Evolutionary conservation across 192 early-diverging fungal species (phyloP), one percentile per base, ranked within the genome.

Genomic region (Rhizophagus sp.): DNA sequence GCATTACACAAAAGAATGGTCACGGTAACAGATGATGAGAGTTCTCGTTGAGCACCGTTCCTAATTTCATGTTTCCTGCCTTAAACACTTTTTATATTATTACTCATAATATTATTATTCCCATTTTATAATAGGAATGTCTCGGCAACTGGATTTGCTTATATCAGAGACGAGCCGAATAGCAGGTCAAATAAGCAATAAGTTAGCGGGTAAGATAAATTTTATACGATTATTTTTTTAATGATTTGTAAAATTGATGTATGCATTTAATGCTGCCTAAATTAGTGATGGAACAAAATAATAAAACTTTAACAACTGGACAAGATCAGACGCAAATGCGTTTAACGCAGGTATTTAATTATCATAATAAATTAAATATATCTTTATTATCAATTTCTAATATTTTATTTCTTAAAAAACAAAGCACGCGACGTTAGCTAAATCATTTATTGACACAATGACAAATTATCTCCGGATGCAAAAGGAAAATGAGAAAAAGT

Each of bases 1-100:
- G 73, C 49, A 62, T 75, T 75, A 75, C 34, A 75, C 50, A 50
- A 62, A 36, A 75, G 73, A 75, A 75, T 75, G 34, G 41, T 22
- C 10, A 52, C 25, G 19, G 27, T 57, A 15, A 75, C 50, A 15
- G 27, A 75, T 12, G 73, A 75, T 62, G 73, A 75, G 30, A 75
- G 73, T 62, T 61, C 57, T 27, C 47, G 73, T 75, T 75, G 50
- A 75, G 73, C 33, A 70, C 68, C 68, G 68, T 70, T 70, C 68
- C 68, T 22, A 70, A 70, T 75, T 52, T 75, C 24, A 27, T 61
- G 25, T 74, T 57, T 33, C 22, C 25, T 24, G 9, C 0, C 24
- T 30, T 75, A 24, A 50, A 25, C 15, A 22, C 25, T 22, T 19
- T 30, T 57, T n/a, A 57, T 62, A 0, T 27, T 61, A 33, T 52